A percentile compares a stretch with the other conserved stretches of the same genome.
Evolutionary conservation across 1,284 basidiomycete genomes (phyloP).

Genomic region (Ustilago tritici): DNA sequence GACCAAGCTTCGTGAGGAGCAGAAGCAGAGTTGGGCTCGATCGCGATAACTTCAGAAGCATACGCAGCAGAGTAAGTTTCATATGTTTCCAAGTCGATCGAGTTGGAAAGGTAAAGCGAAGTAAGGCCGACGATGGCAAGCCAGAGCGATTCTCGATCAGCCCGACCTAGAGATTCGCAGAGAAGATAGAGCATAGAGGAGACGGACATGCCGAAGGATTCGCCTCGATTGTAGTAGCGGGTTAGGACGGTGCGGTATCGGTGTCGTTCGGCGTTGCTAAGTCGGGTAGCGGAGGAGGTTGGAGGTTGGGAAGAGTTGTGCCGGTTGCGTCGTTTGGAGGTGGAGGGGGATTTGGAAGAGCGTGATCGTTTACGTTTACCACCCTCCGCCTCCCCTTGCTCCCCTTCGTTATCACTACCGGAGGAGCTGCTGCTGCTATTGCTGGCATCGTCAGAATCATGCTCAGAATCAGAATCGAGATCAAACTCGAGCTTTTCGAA

Average conservation of each 20-base stretch:
- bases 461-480: constrained; percentile 70
- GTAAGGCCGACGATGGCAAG: constrained; percentile 93
- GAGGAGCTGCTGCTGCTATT: constrained; percentile 30
- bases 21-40: constrained; percentile 30
- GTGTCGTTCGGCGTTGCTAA: constrained; percentile 48
- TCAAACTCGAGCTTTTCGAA: constrained; percentile 64
- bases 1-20: constrained; percentile 31
- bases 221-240: constrained; percentile 83
- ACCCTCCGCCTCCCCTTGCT: constrained; percentile 66
- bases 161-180: constrained; percentile 86
- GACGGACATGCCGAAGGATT: constrained; percentile 88
- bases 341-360: constrained; percentile 12
- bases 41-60: constrained; percentile 60
- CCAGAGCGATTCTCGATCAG: constrained; percentile 93
- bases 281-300: constrained; percentile 11
- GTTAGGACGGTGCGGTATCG: constrained; percentile 59
- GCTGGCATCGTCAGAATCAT: constrained; percentile 75
- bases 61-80: constrained; percentile 72
- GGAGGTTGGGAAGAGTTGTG: background rate
- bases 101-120: constrained; percentile 87
- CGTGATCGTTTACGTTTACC: constrained; percentile 30
- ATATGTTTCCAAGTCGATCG: constrained; percentile 87
- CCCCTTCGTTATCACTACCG: constrained; percentile 18
- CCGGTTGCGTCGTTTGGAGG: constrained; percentile 6
- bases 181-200: constrained; percentile 90